Evolutionary conservation across 2,329 filamentous ascomycete genomes (phyloP), one percentile per base, ranked within the genome.

Genomic region (Nigrospora oryzae): DNA sequence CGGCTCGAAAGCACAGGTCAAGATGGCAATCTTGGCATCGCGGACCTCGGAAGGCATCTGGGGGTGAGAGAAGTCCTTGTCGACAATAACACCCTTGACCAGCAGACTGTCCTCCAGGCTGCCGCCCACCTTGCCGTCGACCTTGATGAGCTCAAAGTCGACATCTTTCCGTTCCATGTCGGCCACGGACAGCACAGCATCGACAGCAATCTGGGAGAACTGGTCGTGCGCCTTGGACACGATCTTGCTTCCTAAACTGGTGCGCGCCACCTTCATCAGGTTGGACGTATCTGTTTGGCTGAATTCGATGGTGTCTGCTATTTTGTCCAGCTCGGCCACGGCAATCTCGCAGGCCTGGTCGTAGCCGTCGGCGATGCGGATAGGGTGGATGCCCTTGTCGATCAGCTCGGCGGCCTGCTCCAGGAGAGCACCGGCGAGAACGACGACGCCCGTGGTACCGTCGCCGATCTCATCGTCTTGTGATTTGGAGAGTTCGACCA

Each of bases 41-140:
- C 75, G 79, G 52, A 98, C 91, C 68, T 96, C 89, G 42, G 86
- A 87, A 11, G 93, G 93, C 93, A 98, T 98, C 71, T 98, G 93
- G 12, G 93, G 93, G 67, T 98, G 93, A 33, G 93, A 97, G 68
- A 98, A 98, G 71, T 98, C 94, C 75, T 98, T 98, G 79, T 98
- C 93, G 65, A 98, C 80, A 64, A 98, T 95, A 53, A 98, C 93
- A 64, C 93, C 93, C 72, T 97, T 94, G 56, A 98, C 91, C 37
- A 98, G 81, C 30, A 97, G 71, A 6, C 90, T 87, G 67, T 98
- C 93, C 67, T 97, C 91, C 15, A 98, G 77, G 28, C 91, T 71
- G 48, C 94, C 93, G 56, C 93, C 93, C 33, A 97, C 89, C 75
- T 98, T 98, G 59, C 93, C 91, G 60, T 98, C 93, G 42, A 98